Conservation (phyloP, 2,329 filamentous ascomycete species). For the Pseudogymnoascus sp. region DNA sequence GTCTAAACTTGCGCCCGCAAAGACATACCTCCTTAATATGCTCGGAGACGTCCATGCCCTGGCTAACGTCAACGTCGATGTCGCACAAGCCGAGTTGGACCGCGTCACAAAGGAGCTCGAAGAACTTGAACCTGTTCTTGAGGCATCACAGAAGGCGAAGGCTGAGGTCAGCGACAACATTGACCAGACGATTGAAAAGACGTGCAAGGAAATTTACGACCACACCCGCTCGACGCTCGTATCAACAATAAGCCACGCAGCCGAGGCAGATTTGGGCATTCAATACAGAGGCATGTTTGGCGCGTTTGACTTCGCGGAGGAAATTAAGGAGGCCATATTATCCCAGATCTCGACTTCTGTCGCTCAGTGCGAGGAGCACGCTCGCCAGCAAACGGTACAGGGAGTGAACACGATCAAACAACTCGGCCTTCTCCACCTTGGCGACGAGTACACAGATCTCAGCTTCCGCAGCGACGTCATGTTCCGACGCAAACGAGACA, state of each 20-base stretch:
- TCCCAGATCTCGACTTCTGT: slow-evolving; percentile 78
- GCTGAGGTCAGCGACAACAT: slow-evolving; percentile 73
- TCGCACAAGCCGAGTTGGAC: slow-evolving; percentile 76
- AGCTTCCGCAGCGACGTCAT: slow-evolving; percentile 88
- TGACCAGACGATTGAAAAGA: slow-evolving; percentile 73
- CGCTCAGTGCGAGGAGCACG: slow-evolving; percentile 72
- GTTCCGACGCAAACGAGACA: slow-evolving; percentile 80
- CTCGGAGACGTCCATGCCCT: slow-evolving; percentile 78
- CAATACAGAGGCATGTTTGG: slow-evolving; percentile 78
- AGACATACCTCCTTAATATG: slow-evolving; percentile 91
- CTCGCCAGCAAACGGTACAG: slow-evolving; percentile 65
- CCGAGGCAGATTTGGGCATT: slow-evolving; percentile 70
- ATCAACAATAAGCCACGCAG: slow-evolving; percentile 67
- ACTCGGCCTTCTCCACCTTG: slow-evolving; percentile 79
- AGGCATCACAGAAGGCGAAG: slow-evolving; percentile 73
- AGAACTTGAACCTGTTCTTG: slow-evolving; percentile 76
- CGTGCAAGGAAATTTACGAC: slow-evolving; percentile 77
- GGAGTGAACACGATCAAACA: slow-evolving; percentile 85
- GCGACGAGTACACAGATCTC: slow-evolving; percentile 76
- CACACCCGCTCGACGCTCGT: slow-evolving; percentile 70
- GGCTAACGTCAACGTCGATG: slow-evolving; percentile 78
- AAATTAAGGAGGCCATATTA: slow-evolving; percentile 85
- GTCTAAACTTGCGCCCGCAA: slow-evolving; percentile 90
- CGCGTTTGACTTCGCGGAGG: slow-evolving; percentile 87
- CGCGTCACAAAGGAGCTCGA: slow-evolving; percentile 72